phyloP scores from a whole-genome alignment of 257 asterid species.

The Penstemon newberryi region DNA sequence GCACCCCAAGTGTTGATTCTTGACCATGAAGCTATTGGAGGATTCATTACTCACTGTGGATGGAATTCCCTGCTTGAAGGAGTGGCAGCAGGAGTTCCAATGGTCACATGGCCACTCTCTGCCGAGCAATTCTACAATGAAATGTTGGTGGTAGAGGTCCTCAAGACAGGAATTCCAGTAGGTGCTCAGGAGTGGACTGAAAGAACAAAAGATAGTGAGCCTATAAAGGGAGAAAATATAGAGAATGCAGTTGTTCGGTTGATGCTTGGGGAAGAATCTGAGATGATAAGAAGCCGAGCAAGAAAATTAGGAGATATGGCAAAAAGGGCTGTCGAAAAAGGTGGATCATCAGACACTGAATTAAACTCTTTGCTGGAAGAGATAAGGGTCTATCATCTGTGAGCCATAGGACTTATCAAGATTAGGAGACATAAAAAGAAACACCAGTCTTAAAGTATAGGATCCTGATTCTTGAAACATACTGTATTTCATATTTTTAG shows the following conservation, averaged over 20 bases:
- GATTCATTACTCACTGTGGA: conserved; percentile 49
- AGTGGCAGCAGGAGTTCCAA: conserved; percentile 40
- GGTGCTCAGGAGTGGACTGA: conserved; percentile 39
- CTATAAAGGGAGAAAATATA: conserved; percentile 15
- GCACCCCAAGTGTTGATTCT: conserved; percentile 40
- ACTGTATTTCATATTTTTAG: too few relatives aligned
- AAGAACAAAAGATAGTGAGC: conserved; percentile 22
- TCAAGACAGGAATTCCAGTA: conserved; percentile 38
- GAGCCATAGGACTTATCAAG: background rate
- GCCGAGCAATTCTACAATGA: conserved; percentile 47
- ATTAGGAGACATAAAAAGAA: too few relatives aligned
- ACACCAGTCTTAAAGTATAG: too few relatives aligned
- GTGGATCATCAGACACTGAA: conserved; percentile 36
- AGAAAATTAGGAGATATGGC: conserved; percentile 29
- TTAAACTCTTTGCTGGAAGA: conserved; percentile 28
- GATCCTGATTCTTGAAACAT: too few relatives aligned
- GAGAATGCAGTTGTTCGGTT: conserved; percentile 26
- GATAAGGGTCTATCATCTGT: conserved; percentile 16
- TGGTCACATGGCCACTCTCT: conserved; percentile 50
- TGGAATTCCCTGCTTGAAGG: conserved; percentile 45
- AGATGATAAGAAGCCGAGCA: conserved; percentile 28
- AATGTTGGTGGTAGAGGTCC: conserved; percentile 29
- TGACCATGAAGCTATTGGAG: conserved; percentile 39
- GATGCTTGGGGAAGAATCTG: conserved; percentile 34
- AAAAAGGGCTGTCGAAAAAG: conserved; percentile 34